A percentile compares a stretch with the other conserved stretches of the same genome.
These are phyloP conservation scores for Ophiostoma pallidulum DNA, from an alignment of 2,329 filamentous ascomycete genomes.

Conservation along the genomic window DNA sequence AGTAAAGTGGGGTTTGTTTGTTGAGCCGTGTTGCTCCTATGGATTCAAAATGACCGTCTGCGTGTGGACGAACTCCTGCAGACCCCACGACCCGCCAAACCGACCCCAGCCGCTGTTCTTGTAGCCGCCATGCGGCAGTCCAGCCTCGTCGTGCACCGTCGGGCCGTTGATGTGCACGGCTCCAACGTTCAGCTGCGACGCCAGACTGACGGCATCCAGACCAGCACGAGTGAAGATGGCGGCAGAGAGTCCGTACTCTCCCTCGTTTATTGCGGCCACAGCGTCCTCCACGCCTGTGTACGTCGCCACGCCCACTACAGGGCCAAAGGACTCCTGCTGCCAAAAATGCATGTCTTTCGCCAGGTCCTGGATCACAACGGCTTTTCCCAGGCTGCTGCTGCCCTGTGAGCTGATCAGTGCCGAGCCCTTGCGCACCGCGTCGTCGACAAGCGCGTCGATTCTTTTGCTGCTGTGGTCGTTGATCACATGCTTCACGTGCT, in stretches of 20 bases:
- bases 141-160: constrained; percentile 55
- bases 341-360: constrained; percentile 66
- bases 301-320: constrained; percentile 57
- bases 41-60: constrained; percentile 8
- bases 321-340: constrained; percentile 67
- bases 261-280: constrained; percentile 66
- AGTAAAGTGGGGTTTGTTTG: too few relatives aligned
- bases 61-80: constrained; percentile 5
- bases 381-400: constrained; percentile 27
- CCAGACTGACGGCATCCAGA: constrained; percentile 44
- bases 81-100: constrained; percentile 28
- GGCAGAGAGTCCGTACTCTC: constrained; percentile 64
- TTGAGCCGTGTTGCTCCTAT: too few relatives aligned
- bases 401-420: too few relatives aligned
- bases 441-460: constrained; percentile 55
- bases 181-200: constrained; percentile 55
- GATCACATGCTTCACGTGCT: constrained; percentile 57
- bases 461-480: constrained; percentile 43
- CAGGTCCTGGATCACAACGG: constrained; percentile 51
- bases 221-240: constrained; percentile 66
- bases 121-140: constrained; percentile 55
- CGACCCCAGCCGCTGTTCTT: constrained; percentile 56
- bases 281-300: constrained; percentile 63
- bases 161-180: constrained; percentile 59
- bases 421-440: constrained; percentile 61